Evolutionary conservation across 768 basidiomycete genomes (phyloP), one percentile per base, ranked within the genome.

Genomic region (Pholiota conissans): DNA sequence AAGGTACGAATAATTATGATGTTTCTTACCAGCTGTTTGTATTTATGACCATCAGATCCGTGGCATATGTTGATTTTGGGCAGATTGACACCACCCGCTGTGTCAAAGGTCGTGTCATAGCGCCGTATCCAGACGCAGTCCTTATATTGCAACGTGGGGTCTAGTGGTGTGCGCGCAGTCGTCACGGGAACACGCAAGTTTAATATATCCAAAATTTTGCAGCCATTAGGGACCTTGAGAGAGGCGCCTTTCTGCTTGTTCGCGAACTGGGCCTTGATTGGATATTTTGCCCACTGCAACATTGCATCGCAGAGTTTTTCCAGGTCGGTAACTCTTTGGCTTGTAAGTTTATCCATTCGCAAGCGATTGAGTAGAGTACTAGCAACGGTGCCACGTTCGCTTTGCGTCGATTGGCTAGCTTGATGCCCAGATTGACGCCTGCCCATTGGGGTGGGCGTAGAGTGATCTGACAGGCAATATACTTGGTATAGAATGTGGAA

Each of bases 401-500:
- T 69, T 49, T 86, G 84, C 16, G 82, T 77, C 5, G 76, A 63
- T 16, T 77, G 69, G 11, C 76, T 73, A 45, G 42, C 22, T 34
- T 72, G 73, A 26, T 82, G 79, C 29, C 71, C 68, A 7, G 85
- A 84, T 48, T 77, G 73, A 54, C 86, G 76, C 58, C 80, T 74
- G 5, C 58, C 35, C 42, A 58, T 57, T 8, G 64, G 56, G 9
- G 61, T 20, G 52, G 61, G 11, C 14, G 55, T 37, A 13, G 57
- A 61, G 56, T 61, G 63, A 60, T 63, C 73, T 9, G 78, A 79
- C 59, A 96, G 73, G 54, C 91, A 91, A 69, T 87, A 91, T 2
- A 98, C 83, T 63, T 95, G 93, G 71, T 95, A 96, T 6, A 97
- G 74, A 62, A 84, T 89, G 68, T 99, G 97, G 73, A 93, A 98